A percentile compares a stretch with the other conserved stretches of the same genome.
Conservation (phyloP, 768 basidiomycete species). For the Dacryopinax spathularia region DNA sequence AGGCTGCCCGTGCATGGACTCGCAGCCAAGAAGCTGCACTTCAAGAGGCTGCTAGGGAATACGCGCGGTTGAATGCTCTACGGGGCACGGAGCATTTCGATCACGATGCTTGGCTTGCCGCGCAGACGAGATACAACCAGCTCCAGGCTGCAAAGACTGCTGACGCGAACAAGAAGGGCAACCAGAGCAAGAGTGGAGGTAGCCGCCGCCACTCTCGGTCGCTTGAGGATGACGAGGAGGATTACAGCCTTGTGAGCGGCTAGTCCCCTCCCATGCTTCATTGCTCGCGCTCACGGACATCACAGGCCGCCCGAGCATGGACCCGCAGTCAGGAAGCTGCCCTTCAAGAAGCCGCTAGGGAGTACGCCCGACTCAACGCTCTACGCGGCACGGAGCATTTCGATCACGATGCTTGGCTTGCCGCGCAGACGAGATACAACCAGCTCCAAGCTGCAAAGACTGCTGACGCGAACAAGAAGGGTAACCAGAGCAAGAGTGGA, state of each 20-base stretch:
- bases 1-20: neutral
- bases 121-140: neutral
- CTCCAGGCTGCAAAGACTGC: neutral
- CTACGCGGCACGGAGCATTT: neutral
- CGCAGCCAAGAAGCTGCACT: neutral
- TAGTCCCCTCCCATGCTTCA: too few species aligned
- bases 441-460: neutral
- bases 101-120: neutral
- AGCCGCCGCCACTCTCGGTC: neutral
- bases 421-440: neutral
- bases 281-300: too few species aligned
- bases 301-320: too few species aligned
- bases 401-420: neutral
- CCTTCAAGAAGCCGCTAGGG: neutral
- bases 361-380: neutral
- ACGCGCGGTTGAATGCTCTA: neutral
- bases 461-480: neutral
- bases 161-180: too few species aligned
- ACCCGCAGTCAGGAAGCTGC: neutral
- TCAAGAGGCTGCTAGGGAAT: neutral
- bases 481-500: too few species aligned
- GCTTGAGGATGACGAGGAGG: neutral
- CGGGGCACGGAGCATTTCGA: neutral
- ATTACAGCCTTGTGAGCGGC: too few species aligned
- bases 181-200: too few species aligned